phyloP scores from a whole-genome alignment of 73 alveolate species.

The Stentor roeselii region DNA sequence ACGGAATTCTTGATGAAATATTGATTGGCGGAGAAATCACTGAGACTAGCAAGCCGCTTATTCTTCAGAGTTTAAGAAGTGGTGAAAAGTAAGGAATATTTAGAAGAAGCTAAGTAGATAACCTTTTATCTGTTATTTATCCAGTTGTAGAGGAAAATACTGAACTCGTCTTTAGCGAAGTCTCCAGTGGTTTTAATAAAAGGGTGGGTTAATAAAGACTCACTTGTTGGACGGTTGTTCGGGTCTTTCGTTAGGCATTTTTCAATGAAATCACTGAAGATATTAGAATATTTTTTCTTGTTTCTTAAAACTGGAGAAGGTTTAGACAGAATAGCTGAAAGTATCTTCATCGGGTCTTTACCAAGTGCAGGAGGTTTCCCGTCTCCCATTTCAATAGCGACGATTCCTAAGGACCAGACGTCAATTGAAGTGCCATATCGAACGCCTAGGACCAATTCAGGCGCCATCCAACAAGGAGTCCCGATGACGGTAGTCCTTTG shows the following conservation, averaged over 20 bases:
- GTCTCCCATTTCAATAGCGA: constrained; percentile 60
- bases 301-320: background rate
- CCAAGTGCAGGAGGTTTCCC: constrained; percentile 33
- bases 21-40: constrained; percentile 84
- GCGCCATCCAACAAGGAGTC: constrained; percentile 42
- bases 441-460: constrained; percentile 40
- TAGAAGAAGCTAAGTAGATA: background rate
- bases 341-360: background rate
- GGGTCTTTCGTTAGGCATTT: background rate
- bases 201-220: background rate
- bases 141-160: background rate
- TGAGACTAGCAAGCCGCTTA: constrained; percentile 23
- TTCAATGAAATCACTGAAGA: background rate
- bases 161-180: background rate
- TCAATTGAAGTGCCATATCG: constrained; percentile 46
- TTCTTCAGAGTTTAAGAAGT: constrained; percentile 13
- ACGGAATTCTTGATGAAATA: constrained; percentile 96
- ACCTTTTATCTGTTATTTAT: too few species aligned
- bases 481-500: constrained; percentile 43
- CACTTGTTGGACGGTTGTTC: background rate
- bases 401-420: constrained; percentile 72
- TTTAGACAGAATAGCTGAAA: background rate
- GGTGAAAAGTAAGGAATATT: constrained; percentile 16
- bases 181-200: background rate
- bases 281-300: background rate